These are phyloP conservation scores for Epichloe uncinata DNA, from an alignment of 2,329 filamentous ascomycete genomes.

Conservation along the genomic window DNA sequence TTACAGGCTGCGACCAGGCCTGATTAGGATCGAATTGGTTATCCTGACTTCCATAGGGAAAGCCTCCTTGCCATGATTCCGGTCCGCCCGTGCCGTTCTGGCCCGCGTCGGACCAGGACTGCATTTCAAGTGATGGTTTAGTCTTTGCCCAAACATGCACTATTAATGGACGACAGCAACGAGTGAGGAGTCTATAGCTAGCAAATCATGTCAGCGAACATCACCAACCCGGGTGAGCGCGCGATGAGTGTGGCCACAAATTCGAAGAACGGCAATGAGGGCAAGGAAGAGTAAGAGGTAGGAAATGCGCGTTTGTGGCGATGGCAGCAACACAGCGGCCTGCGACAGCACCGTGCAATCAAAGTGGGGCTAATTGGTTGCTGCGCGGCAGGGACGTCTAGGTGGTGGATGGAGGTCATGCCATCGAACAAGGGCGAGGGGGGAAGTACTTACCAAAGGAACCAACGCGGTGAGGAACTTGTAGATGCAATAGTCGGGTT, in stretches of 20 bases:
- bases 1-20: slow-evolving; percentile 24
- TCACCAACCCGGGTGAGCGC: slow-evolving; percentile 6
- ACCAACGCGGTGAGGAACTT: slow-evolving; percentile 3
- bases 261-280: background rate
- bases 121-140: slow-evolving; percentile 21
- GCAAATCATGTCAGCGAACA: slow-evolving; percentile 17
- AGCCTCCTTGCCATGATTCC: slow-evolving; percentile 22
- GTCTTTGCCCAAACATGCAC: slow-evolving; percentile 11
- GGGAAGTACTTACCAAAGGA: slow-evolving; percentile 6
- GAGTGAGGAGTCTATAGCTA: slow-evolving; percentile 15
- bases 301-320: background rate
- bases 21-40: slow-evolving; percentile 26
- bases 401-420: slow-evolving; percentile 1
- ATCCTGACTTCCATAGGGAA: slow-evolving; percentile 19
- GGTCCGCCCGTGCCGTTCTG: slow-evolving; percentile 24
- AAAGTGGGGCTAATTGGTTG: background rate
- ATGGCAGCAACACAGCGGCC: background rate
- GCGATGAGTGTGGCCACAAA: slow-evolving; percentile 6
- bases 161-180: slow-evolving; percentile 7
- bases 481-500: background rate
- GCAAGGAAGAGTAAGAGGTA: slow-evolving; percentile 8
- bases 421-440: background rate
- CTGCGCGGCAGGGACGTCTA: background rate
- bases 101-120: slow-evolving; percentile 25
- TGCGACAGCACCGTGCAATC: background rate